Percentiles rank a stretch among this genome's conserved stretches.
Evolutionary conservation across 306 rosid genomes (phyloP).

Genomic region (Coriaria nepalensis): DNA sequence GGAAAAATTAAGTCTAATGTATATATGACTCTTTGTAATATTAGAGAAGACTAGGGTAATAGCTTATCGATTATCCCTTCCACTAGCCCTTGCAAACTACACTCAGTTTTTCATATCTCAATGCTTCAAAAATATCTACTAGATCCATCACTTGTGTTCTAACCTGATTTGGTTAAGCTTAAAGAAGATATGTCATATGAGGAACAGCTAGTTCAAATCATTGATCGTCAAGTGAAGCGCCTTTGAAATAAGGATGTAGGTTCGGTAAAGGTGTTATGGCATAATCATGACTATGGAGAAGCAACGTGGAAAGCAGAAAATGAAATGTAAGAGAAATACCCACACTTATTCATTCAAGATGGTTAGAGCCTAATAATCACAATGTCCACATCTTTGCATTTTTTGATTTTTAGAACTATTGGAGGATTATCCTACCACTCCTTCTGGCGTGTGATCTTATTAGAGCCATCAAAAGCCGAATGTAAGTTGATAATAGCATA

Average conservation of each 20-base stretch:
- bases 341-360: too few relatives aligned
- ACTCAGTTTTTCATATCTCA: too few relatives aligned
- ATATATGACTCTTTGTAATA: neutral
- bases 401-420: too few relatives aligned
- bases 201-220: neutral
- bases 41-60: neutral
- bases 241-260: neutral
- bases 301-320: too few relatives aligned
- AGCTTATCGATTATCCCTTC: neutral
- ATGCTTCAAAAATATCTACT: neutral
- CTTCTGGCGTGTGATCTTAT: too few relatives aligned
- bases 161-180: neutral
- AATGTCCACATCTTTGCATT: too few relatives aligned
- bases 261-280: neutral
- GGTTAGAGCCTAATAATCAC: too few relatives aligned
- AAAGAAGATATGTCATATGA: neutral
- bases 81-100: neutral
- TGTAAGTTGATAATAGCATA: too few relatives aligned
- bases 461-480: too few relatives aligned
- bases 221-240: neutral
- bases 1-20: neutral
- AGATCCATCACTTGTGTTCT: neutral
- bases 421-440: too few relatives aligned
- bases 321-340: too few relatives aligned
- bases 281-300: neutral